Evolutionary conservation across 2,329 filamentous ascomycete genomes (phyloP).

Genomic region (Hypoxylon sp.): DNA sequence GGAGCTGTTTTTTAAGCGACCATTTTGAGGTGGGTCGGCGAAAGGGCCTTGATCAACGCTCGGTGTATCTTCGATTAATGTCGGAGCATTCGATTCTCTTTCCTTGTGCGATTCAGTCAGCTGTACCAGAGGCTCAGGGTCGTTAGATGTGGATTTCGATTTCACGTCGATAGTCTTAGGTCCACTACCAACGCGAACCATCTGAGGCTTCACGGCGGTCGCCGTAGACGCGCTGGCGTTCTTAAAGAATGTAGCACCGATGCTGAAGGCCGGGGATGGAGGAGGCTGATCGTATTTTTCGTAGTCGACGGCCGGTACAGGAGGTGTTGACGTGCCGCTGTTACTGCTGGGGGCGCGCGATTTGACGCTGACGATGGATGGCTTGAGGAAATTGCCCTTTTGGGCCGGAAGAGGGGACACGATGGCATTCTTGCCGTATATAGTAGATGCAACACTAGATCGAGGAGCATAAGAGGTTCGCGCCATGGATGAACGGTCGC

Average conservation of each 20-base stretch:
- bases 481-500: slow-evolving; percentile 73
- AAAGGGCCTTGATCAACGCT: slow-evolving; percentile 71
- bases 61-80: slow-evolving; percentile 66
- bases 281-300: slow-evolving; percentile 66
- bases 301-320: slow-evolving; percentile 80
- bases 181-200: slow-evolving; percentile 70
- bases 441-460: slow-evolving; percentile 89
- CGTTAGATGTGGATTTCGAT: slow-evolving; percentile 43
- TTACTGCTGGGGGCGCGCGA: slow-evolving; percentile 71
- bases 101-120: slow-evolving; percentile 32
- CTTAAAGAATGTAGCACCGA: slow-evolving; percentile 78
- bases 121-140: slow-evolving; percentile 40
- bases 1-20: slow-evolving; percentile 60
- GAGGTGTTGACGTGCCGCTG: slow-evolving; percentile 71
- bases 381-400: slow-evolving; percentile 88
- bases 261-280: slow-evolving; percentile 72
- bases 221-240: slow-evolving; percentile 72
- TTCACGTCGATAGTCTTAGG: slow-evolving; percentile 58
- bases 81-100: slow-evolving; percentile 62
- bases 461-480: slow-evolving; percentile 71
- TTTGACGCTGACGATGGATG: slow-evolving; percentile 93
- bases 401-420: slow-evolving; percentile 83
- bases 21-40: slow-evolving; percentile 65
- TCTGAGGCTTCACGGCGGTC: slow-evolving; percentile 70
- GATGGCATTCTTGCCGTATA: slow-evolving; percentile 92